Percentiles rank a stretch among this genome's conserved stretches.
Conservation (phyloP, 495 filamentous ascomycete species). For the Massariosphaeria phaeospora region DNA sequence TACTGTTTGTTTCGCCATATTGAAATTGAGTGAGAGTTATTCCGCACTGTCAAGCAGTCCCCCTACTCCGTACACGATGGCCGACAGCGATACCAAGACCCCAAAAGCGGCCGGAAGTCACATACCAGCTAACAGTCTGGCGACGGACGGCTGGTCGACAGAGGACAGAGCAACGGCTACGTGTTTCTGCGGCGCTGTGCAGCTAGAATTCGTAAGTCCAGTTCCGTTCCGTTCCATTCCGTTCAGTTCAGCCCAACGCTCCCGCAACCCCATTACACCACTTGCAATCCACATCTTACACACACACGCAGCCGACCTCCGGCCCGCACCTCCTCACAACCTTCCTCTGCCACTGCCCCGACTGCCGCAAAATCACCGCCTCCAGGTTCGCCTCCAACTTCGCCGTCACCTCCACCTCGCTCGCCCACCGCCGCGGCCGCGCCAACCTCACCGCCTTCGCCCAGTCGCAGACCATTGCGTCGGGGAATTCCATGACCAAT, state of each 20-base stretch:
- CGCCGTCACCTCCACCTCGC: slow-evolving; percentile 9
- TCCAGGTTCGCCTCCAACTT: slow-evolving; percentile 29
- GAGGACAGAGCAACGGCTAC: slow-evolving; percentile 48
- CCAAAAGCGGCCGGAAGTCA: too few relatives aligned
- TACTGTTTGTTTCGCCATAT: too few relatives aligned
- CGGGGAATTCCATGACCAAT: slow-evolving; percentile 17
- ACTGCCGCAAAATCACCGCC: slow-evolving; percentile 29
- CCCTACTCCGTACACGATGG: too few relatives aligned
- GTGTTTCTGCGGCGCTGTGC: slow-evolving; percentile 31
- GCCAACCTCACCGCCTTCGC: slow-evolving; percentile 3
- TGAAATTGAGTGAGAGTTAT: too few relatives aligned
- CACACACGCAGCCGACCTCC: slow-evolving; percentile 11
- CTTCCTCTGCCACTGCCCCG: slow-evolving; percentile 28
- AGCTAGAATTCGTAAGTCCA: slow-evolving; percentile 24
- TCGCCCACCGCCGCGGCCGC: slow-evolving; percentile 13
- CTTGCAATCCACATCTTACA: not conserved
- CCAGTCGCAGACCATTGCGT: slow-evolving; percentile 6
- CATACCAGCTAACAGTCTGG: too few relatives aligned
- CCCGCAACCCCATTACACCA: too few relatives aligned
- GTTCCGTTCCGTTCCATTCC: not conserved
- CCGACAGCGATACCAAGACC: too few relatives aligned
- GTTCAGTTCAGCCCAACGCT: too few relatives aligned
- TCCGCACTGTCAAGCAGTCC: too few relatives aligned
- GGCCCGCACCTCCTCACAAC: slow-evolving; percentile 12
- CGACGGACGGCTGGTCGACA: slow-evolving; percentile 41